These are phyloP conservation scores for Lodderomyces theae DNA, from an alignment of 1,139 yeast species.

Conservation along the genomic window DNA sequence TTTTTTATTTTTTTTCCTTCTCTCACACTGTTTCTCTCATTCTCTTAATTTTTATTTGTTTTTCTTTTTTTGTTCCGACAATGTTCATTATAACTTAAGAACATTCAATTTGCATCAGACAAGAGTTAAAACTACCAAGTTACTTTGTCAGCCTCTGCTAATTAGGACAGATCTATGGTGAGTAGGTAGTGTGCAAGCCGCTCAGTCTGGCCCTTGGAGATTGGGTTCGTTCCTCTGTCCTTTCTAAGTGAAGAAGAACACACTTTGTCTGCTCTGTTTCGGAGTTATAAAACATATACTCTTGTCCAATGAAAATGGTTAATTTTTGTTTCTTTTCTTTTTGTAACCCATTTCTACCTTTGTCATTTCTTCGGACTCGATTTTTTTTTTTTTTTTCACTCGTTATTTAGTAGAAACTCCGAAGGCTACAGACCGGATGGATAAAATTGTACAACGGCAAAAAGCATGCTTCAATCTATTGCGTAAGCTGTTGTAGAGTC, in stretches of 20 bases:
- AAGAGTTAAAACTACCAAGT: no score
- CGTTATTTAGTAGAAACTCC: no score
- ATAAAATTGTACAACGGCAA: no score
- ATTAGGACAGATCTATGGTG: no score
- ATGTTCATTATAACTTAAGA: no score
- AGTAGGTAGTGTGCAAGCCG: no score
- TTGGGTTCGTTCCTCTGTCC: background rate
- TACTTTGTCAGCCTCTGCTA: no score
- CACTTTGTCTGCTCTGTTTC: background rate
- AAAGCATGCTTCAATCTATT: no score
- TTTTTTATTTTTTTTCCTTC: background rate
- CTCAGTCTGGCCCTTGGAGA: no score
- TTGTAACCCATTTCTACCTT: background rate
- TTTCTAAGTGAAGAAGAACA: no score
- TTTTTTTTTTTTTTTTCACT: background rate
- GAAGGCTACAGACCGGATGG: conserved; percentile 2
- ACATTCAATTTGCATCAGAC: no score
- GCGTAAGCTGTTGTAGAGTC: no score
- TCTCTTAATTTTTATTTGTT: background rate
- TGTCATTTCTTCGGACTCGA: conserved; percentile 1
- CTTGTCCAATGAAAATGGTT: background rate
- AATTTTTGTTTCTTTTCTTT: background rate
- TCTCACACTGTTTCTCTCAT: background rate
- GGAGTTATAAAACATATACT: background rate
- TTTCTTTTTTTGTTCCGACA: background rate